These are phyloP conservation scores for Sphaerostilbella broomeana DNA, from an alignment of 2,329 filamentous ascomycete species.

Conservation along the genomic window DNA sequence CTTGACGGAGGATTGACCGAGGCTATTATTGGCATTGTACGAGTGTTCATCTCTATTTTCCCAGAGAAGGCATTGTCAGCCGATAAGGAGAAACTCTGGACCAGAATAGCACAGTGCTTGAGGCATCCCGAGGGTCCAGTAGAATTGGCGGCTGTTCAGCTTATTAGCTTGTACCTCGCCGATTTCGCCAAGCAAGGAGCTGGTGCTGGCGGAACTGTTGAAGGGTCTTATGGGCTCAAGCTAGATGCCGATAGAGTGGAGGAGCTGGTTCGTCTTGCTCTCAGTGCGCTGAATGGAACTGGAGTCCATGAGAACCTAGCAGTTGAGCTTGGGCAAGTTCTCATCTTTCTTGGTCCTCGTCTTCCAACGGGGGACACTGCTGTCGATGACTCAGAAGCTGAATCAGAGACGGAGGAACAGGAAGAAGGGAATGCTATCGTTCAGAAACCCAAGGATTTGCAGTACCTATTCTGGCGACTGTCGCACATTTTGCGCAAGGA, in stretches of 20 bases:
- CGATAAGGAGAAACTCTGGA: conserved; percentile 63
- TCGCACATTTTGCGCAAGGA: conserved; percentile 75
- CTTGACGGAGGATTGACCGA: conserved; percentile 66
- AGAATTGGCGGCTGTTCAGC: conserved; percentile 66
- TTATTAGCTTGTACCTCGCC: conserved; percentile 71
- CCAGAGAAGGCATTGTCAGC: conserved; percentile 57
- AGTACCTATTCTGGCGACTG: conserved; percentile 72
- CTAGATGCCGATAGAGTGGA: conserved; percentile 59
- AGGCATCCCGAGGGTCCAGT: conserved; percentile 67
- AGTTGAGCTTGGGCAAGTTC: conserved; percentile 69
- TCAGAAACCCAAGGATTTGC: conserved; percentile 40
- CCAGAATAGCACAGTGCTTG: conserved; percentile 58
- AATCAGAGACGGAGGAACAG: conserved; percentile 37
- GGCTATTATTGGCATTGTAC: conserved; percentile 62
- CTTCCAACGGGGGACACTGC: conserved; percentile 34
- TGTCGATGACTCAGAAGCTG: conserved; percentile 32
- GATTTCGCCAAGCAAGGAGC: conserved; percentile 63
- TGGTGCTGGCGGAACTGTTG: conserved; percentile 52
- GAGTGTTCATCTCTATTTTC: conserved; percentile 60
- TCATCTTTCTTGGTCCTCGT: conserved; percentile 69
- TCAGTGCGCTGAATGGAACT: conserved; percentile 51
- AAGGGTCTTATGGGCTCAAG: conserved; percentile 63
- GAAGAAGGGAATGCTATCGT: conserved; percentile 38
- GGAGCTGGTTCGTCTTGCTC: conserved; percentile 46
- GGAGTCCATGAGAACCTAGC: conserved; percentile 70